phyloP scores from a whole-genome alignment of 2,329 filamentous ascomycete genomes.

The Thielaviopsis punctulata region DNA sequence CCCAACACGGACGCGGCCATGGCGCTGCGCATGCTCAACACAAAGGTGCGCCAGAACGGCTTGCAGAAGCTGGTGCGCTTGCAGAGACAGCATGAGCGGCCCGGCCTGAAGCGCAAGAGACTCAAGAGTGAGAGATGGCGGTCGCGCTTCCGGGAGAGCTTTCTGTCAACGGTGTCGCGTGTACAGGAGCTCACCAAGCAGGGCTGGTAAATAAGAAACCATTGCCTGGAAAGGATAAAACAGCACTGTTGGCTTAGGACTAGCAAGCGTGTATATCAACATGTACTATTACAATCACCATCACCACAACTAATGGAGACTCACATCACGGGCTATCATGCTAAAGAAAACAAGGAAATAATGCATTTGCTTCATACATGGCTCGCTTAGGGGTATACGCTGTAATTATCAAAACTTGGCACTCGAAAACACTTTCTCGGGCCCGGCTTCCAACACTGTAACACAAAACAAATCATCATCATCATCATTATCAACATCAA shows the following conservation, averaged over 20 bases:
- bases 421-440: not conserved
- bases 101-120: constrained; percentile 62
- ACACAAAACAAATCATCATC: not conserved
- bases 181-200: constrained; percentile 57
- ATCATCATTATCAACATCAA: not conserved
- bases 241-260: not conserved
- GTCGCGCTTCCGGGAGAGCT: constrained; percentile 49
- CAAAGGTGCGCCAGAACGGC: constrained; percentile 31
- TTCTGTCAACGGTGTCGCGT: constrained; percentile 43
- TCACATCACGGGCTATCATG: not conserved
- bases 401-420: not conserved
- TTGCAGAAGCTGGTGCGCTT: constrained; percentile 35
- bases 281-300: constrained; percentile 9
- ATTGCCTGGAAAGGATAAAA: not conserved
- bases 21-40: constrained; percentile 26
- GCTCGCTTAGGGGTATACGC: not conserved
- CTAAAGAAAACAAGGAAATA: constrained; percentile 13
- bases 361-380: constrained; percentile 3
- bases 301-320: not conserved
- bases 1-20: constrained; percentile 27
- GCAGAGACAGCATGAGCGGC: constrained; percentile 60
- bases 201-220: constrained; percentile 47
- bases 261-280: constrained; percentile 1
- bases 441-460: not conserved
- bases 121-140: constrained; percentile 52